Percentiles rank a stretch among this genome's conserved stretches.
Evolutionary conservation across 306 rosid species (phyloP).

Genomic region (Vicia faba): DNA sequence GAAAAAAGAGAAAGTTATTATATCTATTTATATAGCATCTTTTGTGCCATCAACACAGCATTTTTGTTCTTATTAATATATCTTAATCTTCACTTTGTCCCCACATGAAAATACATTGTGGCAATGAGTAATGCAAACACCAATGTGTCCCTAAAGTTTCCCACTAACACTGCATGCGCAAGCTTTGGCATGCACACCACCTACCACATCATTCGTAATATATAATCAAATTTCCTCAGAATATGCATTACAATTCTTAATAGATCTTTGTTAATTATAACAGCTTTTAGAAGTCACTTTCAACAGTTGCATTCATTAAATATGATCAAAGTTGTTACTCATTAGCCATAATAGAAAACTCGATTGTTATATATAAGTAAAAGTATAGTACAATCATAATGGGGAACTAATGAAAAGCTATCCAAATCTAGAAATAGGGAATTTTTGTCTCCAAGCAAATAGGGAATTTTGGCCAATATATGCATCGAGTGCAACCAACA

Average conservation of each 20-base stretch:
- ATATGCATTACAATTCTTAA: constrained; percentile 13
- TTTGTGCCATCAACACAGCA: constrained; percentile 14
- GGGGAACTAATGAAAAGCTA: constrained; percentile 2
- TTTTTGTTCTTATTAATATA: constrained; percentile 1
- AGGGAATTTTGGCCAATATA: constrained; percentile 18
- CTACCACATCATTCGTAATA: background rate
- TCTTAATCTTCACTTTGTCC: constrained; percentile 67
- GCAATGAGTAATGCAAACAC: constrained; percentile 22
- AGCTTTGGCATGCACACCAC: background rate
- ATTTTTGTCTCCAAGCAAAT: constrained; percentile 19
- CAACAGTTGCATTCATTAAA: constrained; percentile 4
- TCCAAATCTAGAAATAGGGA: constrained; percentile 8
- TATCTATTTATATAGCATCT: constrained; percentile 6
- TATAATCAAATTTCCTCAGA: background rate
- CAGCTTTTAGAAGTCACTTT: constrained; percentile 26
- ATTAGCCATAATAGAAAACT: constrained; percentile 15
- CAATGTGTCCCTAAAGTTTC: constrained; percentile 34
- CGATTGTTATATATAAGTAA: background rate
- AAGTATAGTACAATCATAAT: background rate
- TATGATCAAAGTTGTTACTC: constrained; percentile 5
- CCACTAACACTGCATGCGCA: constrained; percentile 39
- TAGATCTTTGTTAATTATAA: background rate
- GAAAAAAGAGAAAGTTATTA: background rate
- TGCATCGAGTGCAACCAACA: constrained; percentile 28
- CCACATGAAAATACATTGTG: constrained; percentile 38